phyloP scores from a whole-genome alignment of 2,329 filamentous ascomycete species.

The Aspergillus sp. region DNA sequence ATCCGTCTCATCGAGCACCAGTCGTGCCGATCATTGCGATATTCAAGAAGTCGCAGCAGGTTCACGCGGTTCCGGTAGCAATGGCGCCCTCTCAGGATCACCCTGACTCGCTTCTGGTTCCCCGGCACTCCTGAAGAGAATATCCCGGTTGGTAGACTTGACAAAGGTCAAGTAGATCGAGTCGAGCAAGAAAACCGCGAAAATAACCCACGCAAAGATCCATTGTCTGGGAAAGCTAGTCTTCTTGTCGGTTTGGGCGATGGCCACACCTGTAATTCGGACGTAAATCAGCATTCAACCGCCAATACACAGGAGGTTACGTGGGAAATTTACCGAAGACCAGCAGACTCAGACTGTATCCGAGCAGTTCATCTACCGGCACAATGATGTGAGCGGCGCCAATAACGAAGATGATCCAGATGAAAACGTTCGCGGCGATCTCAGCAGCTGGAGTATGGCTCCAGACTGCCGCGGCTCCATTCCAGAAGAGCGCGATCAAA shows the following conservation, averaged over 20 bases:
- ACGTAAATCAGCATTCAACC: neutral
- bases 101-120: conserved; percentile 36
- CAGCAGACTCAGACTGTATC: conserved; percentile 73
- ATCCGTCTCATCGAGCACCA: too few relatives aligned
- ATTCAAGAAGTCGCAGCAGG: neutral
- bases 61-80: conserved; percentile 44
- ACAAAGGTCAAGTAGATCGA: conserved; percentile 52
- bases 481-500: conserved; percentile 84
- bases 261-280: conserved; percentile 58
- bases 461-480: conserved; percentile 79
- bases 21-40: too few relatives aligned
- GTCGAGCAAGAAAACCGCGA: conserved; percentile 69
- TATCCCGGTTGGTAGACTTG: conserved; percentile 36
- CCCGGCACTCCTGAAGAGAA: conserved; percentile 33
- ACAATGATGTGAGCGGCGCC: conserved; percentile 72
- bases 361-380: conserved; percentile 76
- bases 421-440: conserved; percentile 81
- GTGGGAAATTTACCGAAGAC: conserved; percentile 55
- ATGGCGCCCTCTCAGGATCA: conserved; percentile 55
- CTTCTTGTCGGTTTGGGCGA: conserved; percentile 72
- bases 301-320: neutral
- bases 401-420: conserved; percentile 79
- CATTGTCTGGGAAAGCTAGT: conserved; percentile 76
- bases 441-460: conserved; percentile 66
- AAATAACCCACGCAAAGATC: conserved; percentile 88